Base-by-base conservation (phyloP, 1,284 basidiomycete genomes). In the Pseudozyma sp. region DNA sequence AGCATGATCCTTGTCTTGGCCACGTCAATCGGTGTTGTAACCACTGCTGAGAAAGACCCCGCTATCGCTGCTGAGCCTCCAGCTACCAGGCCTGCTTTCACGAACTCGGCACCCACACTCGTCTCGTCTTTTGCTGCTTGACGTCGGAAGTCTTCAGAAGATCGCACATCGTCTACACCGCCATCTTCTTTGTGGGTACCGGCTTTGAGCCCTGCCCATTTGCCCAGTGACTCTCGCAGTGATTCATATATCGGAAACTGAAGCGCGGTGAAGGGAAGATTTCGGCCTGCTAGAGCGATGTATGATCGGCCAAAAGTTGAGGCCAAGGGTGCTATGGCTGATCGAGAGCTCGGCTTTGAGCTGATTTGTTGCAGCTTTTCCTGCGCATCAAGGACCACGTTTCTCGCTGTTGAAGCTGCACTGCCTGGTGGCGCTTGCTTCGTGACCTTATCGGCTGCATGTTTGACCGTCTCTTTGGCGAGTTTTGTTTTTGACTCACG, bases 191-290 rank as follows among this genome's bases (percentile, higher is more conserved):
- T 65, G 64, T 74, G 67, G 8, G 71, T 74, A 11, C 65, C 71
- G 14, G 68, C 74, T 55, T 61, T 67, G 50, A 79, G 59, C 1
- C 75, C 75, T 8, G 73, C 68, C 60, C 58, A 62, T 8, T 56
- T 50, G 12, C 69, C 69, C 5, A 82, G 42, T 11, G 16, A 35
- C 14, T 60, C 59, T 14, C 79, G 63, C 0, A 80, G 59, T 9
- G 74, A 61, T 57, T 82, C 80, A 56, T 82, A 82, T 11, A 81
- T 55, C n/a, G 80, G 80, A 31, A 82, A 82, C 40, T 82, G 80
- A 19, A 82, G 45, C 10, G 80, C 79, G 8, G 80, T 82, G 54
- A 80, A 80, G n/a, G 80, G 80, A 12, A 82, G 58, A 39, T 82
- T 82, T 1, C 80, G 61, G 5, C 80, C 79, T 0, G 79, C 79